Evolutionary conservation across 202 grass and related monocot species (phyloP).

Genomic region (Dendrocalamus latiflorus): DNA sequence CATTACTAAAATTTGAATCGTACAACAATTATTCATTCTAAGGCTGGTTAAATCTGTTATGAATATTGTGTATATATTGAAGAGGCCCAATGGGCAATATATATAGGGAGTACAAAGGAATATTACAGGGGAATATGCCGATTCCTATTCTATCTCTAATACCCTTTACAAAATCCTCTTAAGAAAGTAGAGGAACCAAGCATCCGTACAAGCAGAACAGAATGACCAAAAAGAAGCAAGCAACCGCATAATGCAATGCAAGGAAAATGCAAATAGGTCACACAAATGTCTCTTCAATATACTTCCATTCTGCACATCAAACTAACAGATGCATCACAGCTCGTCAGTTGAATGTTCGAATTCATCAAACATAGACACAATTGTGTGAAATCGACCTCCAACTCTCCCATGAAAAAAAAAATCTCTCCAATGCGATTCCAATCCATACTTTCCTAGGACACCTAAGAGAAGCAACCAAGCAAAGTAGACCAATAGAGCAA

Average conservation of each 20-base stretch:
- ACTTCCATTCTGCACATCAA: background rate
- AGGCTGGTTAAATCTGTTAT: background rate
- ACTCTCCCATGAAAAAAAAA: background rate
- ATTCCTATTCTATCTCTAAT: too few species aligned
- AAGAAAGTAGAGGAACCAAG: conserved; percentile 2
- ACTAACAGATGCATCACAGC: background rate
- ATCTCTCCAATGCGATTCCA: background rate
- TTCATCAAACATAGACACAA: background rate
- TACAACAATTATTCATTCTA: background rate
- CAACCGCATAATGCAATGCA: background rate
- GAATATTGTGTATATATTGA: too few species aligned
- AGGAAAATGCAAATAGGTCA: background rate
- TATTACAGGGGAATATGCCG: too few species aligned
- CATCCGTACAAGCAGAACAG: background rate
- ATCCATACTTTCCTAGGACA: background rate
- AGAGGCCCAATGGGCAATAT: too few species aligned
- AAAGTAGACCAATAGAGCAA: background rate
- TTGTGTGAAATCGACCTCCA: background rate
- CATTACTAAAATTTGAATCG: background rate
- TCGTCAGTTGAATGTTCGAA: background rate
- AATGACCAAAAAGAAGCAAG: background rate
- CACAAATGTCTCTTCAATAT: background rate
- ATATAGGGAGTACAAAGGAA: too few species aligned
- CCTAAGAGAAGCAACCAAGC: background rate
- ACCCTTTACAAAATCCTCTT: too few species aligned